Percentiles rank a stretch among this genome's conserved stretches.
Evolutionary conservation across 306 rosid species (phyloP).

Genomic region (Canavalia gladiata): DNA sequence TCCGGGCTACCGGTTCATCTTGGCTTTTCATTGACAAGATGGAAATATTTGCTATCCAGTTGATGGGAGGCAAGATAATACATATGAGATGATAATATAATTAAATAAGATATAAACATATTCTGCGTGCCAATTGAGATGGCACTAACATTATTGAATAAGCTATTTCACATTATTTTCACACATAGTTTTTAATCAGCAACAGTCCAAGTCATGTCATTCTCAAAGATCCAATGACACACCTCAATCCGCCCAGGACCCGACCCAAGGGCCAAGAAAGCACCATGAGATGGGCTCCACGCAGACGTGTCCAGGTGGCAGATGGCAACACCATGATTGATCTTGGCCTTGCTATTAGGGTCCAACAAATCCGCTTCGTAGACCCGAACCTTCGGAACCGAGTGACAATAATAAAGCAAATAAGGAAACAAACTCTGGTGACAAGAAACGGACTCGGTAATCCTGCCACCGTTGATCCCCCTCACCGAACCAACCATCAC

Average conservation of each 20-base stretch:
- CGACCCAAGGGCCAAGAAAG: slow-evolving; percentile 61
- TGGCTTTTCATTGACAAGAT: too few relatives aligned
- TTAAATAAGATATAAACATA: background rate
- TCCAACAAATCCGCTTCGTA: slow-evolving; percentile 67
- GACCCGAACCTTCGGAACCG: slow-evolving; percentile 71
- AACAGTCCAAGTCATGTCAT: slow-evolving; percentile 62
- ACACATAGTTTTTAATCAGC: slow-evolving; percentile 45
- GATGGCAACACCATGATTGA: slow-evolving; percentile 65
- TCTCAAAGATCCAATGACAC: slow-evolving; percentile 50
- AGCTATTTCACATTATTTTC: background rate
- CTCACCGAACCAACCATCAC: slow-evolving; percentile 57
- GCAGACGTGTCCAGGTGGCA: slow-evolving; percentile 72
- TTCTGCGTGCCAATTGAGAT: background rate
- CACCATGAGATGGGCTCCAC: slow-evolving; percentile 67
- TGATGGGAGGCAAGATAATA: too few relatives aligned
- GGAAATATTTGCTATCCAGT: too few relatives aligned
- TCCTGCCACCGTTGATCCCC: slow-evolving; percentile 62
- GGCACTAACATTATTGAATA: background rate
- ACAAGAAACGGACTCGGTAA: slow-evolving; percentile 66
- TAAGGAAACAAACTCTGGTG: slow-evolving; percentile 73
- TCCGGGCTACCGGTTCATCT: too few relatives aligned
- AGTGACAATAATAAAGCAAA: slow-evolving; percentile 69
- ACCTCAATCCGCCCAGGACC: slow-evolving; percentile 68
- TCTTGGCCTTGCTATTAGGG: slow-evolving; percentile 53
- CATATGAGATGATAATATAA: too few relatives aligned